Evolutionary conservation across 139 green algal species (phyloP).

Genomic region (Haematococcus sp.): DNA sequence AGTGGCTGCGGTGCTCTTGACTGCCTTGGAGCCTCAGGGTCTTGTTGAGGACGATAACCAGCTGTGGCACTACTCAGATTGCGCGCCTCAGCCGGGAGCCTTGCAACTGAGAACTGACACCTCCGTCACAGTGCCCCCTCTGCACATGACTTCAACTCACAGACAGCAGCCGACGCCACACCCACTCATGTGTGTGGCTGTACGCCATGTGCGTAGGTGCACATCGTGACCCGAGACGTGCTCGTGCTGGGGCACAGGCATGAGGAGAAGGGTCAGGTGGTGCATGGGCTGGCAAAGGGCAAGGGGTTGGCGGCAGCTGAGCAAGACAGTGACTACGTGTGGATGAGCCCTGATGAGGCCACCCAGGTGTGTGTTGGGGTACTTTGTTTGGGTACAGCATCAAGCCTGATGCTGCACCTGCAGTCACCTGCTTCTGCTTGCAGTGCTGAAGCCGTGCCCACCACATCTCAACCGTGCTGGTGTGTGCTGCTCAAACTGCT

Average conservation of each 20-base stretch:
- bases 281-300: constrained; percentile 18
- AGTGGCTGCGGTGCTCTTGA: too few species aligned
- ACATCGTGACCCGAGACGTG: constrained; percentile 82
- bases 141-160: too few species aligned
- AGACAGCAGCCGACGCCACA: too few species aligned
- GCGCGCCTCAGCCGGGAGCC: too few species aligned
- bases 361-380: constrained; percentile 1
- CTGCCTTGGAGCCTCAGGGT: too few species aligned
- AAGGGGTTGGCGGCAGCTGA: constrained; percentile 1
- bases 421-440: not conserved
- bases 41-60: too few species aligned
- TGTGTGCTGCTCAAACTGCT: not conserved
- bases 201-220: constrained; percentile 51
- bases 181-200: too few species aligned
- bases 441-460: not conserved
- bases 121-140: too few species aligned
- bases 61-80: too few species aligned
- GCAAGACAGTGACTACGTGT: constrained; percentile 60
- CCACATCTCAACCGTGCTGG: not conserved
- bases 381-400: too few species aligned
- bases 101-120: too few species aligned
- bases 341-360: constrained; percentile 74
- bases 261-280: constrained; percentile 38
- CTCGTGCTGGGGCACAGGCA: constrained; percentile 54
- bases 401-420: too few species aligned